Conservation (phyloP, 2,329 filamentous ascomycete species). For the Sclerotiophoma versabilis region DNA sequence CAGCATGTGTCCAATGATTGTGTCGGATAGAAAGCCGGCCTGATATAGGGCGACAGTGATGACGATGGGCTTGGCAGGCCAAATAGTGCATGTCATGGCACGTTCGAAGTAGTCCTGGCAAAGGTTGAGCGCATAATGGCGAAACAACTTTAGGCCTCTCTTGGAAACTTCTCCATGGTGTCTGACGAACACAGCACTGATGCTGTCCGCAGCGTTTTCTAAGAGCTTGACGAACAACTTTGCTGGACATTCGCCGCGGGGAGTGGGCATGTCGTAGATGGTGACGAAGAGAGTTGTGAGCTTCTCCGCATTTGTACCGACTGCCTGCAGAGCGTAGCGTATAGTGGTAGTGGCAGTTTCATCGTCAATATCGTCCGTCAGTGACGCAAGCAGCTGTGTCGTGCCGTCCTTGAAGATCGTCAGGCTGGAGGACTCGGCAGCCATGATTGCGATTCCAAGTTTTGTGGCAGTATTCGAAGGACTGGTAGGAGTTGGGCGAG, state of each 20-base stretch:
- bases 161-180: not conserved
- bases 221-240: not conserved
- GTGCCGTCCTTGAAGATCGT: not conserved
- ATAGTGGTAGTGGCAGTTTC: not conserved
- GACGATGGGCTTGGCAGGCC: not conserved
- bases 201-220: rapidly evolving
- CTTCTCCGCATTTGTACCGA: not conserved
- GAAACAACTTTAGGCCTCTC: not conserved
- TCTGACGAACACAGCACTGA: not conserved
- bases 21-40: not conserved
- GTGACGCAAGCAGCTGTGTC: not conserved
- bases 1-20: not conserved
- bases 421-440: not conserved
- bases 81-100: not conserved
- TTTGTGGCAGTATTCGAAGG: too few relatives aligned
- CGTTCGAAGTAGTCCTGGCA: not conserved
- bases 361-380: not conserved
- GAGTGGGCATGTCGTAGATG: not conserved
- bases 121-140: too few relatives aligned
- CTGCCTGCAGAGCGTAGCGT: not conserved
- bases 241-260: not conserved
- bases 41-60: not conserved
- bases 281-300: not conserved
- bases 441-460: not conserved
- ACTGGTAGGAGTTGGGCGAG: too few relatives aligned